phyloP scores from a whole-genome alignment of 2,329 filamentous ascomycete species.

The Ophiostoma sp. region DNA sequence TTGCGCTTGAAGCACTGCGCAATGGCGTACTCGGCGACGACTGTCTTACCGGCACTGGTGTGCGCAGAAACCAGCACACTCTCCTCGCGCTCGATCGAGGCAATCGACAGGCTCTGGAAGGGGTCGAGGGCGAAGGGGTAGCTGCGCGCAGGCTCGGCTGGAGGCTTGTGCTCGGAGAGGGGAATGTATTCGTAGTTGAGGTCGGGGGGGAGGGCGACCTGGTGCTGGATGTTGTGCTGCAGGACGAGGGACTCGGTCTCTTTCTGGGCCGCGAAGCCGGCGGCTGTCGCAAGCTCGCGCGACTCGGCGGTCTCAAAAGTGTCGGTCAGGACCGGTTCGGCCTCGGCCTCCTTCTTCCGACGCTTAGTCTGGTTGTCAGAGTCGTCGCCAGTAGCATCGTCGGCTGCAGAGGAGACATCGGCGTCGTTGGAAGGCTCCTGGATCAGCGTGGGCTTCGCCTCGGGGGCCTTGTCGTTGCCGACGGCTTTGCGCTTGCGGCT shows the following conservation, averaged over 20 bases:
- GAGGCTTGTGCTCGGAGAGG: constrained; percentile 90
- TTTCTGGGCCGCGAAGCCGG: constrained; percentile 57
- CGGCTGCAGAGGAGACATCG: constrained; percentile 25
- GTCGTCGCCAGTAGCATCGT: constrained; percentile 35
- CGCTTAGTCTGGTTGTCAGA: constrained; percentile 54
- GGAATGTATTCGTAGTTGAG: constrained; percentile 91
- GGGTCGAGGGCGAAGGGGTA: constrained; percentile 93
- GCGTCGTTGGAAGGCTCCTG: constrained; percentile 36
- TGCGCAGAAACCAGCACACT: constrained; percentile 96
- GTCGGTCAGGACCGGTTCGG: constrained; percentile 76
- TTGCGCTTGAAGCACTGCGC: constrained; percentile 96
- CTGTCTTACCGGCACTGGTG: constrained; percentile 95
- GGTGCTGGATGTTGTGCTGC: constrained; percentile 96
- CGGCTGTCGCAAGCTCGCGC: constrained; percentile 76
- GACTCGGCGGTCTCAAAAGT: constrained; percentile 93
- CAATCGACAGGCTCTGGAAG: constrained; percentile 91
- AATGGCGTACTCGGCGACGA: constrained; percentile 96
- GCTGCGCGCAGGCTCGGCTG: constrained; percentile 73
- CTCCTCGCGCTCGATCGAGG: constrained; percentile 92
- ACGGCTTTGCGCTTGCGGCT: constrained; percentile 80
- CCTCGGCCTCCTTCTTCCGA: constrained; percentile 54
- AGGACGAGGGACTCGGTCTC: constrained; percentile 70
- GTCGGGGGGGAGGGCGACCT: constrained; percentile 89
- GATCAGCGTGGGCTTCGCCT: constrained; percentile 27
- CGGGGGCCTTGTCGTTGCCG: constrained; percentile 6